phyloP scores from a whole-genome alignment of 306 rosid species.

The Cicer pinnatifidum region DNA sequence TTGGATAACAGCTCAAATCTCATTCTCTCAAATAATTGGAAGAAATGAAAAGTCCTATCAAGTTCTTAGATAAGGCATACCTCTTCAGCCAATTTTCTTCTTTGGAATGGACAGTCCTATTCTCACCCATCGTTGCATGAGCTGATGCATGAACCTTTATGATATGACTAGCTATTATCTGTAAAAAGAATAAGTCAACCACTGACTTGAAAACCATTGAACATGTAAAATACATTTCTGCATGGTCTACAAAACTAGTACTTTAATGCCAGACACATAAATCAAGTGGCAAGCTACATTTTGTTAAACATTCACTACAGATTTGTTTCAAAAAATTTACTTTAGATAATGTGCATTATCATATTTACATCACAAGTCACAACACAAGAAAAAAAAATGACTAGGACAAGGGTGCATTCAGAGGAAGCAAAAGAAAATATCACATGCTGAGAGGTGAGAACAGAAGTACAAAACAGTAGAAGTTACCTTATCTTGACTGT shows the following conservation, averaged over 20 bases:
- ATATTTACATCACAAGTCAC: conserved; percentile 10
- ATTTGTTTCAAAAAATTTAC: neutral
- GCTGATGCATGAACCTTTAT: conserved; percentile 90
- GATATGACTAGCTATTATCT: conserved; percentile 92
- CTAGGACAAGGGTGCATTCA: conserved; percentile 22
- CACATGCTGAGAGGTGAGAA: conserved; percentile 14
- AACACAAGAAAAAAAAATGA: neutral
- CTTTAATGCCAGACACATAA: conserved; percentile 2
- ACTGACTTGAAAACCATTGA: conserved; percentile 31
- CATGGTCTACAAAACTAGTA: conserved; percentile 25
- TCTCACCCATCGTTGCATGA: conserved; percentile 60
- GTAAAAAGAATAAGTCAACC: conserved; percentile 48
- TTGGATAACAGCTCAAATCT: conserved; percentile 43
- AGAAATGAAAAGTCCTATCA: conserved; percentile 27
- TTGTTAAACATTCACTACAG: conserved; percentile 1
- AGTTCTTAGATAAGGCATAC: conserved; percentile 47
- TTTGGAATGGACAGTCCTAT: conserved; percentile 53
- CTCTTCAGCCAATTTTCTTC: conserved; percentile 98
- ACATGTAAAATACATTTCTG: conserved; percentile 31
- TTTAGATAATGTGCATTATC: neutral
- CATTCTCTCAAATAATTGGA: conserved; percentile 33
- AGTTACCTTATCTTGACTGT: conserved; percentile 91
- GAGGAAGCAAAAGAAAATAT: conserved; percentile 11
- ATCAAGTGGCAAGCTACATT: neutral
- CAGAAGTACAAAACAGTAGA: conserved; percentile 34